These are phyloP conservation scores for Hymenoscyphus scutula DNA, from an alignment of 2,329 filamentous ascomycete species.

Conservation along the genomic window DNA sequence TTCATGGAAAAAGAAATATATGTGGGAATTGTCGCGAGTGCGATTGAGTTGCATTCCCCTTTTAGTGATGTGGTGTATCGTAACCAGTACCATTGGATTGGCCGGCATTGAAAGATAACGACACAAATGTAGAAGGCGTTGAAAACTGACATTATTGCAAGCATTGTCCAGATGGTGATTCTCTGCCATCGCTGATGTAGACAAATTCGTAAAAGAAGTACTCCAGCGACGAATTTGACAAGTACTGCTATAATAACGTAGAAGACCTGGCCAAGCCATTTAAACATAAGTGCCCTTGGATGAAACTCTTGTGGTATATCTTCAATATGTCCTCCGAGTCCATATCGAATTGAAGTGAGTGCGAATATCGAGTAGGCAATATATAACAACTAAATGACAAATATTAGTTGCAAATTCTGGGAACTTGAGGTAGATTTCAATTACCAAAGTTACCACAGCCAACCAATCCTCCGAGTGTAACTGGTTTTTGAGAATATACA, in stretches of 20 bases:
- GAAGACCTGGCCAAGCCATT: constrained; percentile 36
- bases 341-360: constrained; percentile 17
- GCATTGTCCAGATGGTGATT: constrained; percentile 34
- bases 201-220: constrained; percentile 34
- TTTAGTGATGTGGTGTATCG: constrained; percentile 6
- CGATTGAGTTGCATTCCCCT: constrained; percentile 32
- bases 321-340: constrained; percentile 21
- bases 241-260: constrained; percentile 39
- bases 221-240: constrained; percentile 38
- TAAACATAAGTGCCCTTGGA: constrained; percentile 17
- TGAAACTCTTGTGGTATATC: constrained; percentile 15
- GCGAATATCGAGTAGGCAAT: constrained; percentile 18
- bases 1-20: constrained; percentile 41
- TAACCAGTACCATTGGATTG: constrained; percentile 38
- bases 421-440: too few species aligned
- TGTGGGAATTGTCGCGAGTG: constrained; percentile 33
- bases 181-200: constrained; percentile 35
- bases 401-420: constrained; percentile 3
- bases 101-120: constrained; percentile 38
- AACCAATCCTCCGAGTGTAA: constrained; percentile 47
- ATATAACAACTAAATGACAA: constrained; percentile 8
- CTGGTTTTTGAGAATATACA: constrained; percentile 41
- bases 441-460: constrained; percentile 43
- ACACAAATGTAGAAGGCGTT: constrained; percentile 38
- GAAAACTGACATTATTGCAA: constrained; percentile 35